These are phyloP conservation scores for Trichoderma orchidacearum DNA, from an alignment of 495 filamentous ascomycete genomes.

Conservation along the genomic window DNA sequence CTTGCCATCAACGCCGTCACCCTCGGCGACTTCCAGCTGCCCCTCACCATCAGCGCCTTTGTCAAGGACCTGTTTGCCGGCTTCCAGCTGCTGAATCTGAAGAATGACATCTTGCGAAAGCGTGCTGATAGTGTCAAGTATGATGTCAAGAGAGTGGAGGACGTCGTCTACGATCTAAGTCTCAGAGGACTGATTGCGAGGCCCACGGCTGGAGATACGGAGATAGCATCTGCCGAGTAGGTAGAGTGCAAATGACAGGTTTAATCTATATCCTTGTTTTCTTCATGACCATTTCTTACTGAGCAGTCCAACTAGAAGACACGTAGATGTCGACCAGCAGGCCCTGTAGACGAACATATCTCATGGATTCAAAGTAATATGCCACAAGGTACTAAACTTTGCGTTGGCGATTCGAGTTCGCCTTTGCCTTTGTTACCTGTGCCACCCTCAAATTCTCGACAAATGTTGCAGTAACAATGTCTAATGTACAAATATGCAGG, in stretches of 20 bases:
- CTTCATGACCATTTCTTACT: too few species aligned
- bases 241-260: background rate
- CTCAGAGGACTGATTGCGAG: conserved; percentile 68
- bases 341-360: too few species aligned
- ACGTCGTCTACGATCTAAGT: conserved; percentile 90
- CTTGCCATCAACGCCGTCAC: conserved; percentile 96
- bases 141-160: conserved; percentile 93
- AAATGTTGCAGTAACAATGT: background rate
- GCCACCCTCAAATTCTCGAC: background rate
- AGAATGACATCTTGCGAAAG: conserved; percentile 83
- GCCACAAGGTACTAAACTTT: too few species aligned
- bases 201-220: background rate
- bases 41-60: conserved; percentile 75
- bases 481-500: background rate
- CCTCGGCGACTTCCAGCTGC: conserved; percentile 71
- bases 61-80: conserved; percentile 91
- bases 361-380: too few species aligned
- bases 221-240: background rate
- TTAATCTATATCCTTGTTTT: too few species aligned
- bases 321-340: too few species aligned
- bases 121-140: conserved; percentile 93
- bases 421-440: background rate
- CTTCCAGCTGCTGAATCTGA: conserved; percentile 92
- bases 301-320: too few species aligned
- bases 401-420: background rate